Base-by-base conservation (phyloP, 176 grass and related monocot species). In the Chrysopogon serrulatus region DNA sequence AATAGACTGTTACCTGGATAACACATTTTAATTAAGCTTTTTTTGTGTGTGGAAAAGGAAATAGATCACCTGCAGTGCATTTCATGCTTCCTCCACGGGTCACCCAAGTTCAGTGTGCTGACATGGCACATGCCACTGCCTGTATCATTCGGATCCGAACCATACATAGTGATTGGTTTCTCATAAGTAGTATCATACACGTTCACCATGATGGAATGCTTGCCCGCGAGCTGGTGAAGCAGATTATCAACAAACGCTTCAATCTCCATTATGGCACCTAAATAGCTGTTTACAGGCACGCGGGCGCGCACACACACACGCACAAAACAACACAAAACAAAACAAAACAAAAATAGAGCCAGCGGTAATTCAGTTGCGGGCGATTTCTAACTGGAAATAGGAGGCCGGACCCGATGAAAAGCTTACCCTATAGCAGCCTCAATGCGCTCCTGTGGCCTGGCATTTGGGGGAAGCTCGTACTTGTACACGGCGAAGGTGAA, bases 11-110 rank as follows among this genome's bases (percentile, higher is more conserved):
- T 16, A 60, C 11, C 66, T 44, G 61, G 49, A 66, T n/a, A 71
- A 61, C 23, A n/a, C 70, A 35, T 76, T 76, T 47, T 28, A 71
- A 16, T 3, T 45, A 33, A 71, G 6, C 23, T 75, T 37, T n/a
- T n/a, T n/a, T n/a, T n/a, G n/a, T n/a, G n/a, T n/a, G n/a, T n/a
- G n/a, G 9, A 57, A 37, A 34, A 39, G 32, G 21, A 36, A 57
- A 76, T 68, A 41, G 81, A 76, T 84, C 87, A 98, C 93, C 91
- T 90, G 93, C 96, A 95, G 62, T 92, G 96, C 96, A 98, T 98
- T 91, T 93, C 91, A 74, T 98, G 91, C 80, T 81, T 95, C 87
- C 93, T 95, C 18, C 83, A 65, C 17, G 96, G 96, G 56, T 95
- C 96, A 11, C 93, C 89, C 39, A 98, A 98, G 79, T 93, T 91